A percentile compares a stretch with the other conserved stretches of the same genome.
Evolutionary conservation across 2,329 filamentous ascomycete species (phyloP).

Genomic region (Diaporthe sp.): DNA sequence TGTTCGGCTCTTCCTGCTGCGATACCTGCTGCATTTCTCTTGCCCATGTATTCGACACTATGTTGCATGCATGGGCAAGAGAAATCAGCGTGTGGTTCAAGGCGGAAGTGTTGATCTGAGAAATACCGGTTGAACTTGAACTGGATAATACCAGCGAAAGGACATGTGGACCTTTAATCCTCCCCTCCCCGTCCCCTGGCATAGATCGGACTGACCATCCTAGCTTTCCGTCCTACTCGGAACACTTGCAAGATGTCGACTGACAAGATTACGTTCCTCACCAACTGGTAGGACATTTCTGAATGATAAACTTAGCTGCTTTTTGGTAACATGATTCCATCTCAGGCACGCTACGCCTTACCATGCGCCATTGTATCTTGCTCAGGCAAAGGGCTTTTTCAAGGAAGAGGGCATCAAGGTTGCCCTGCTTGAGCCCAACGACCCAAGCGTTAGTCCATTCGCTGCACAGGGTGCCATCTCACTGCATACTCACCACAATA

Average conservation of each 20-base stretch:
- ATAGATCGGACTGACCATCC: conserved; percentile 59
- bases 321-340: conserved; percentile 10
- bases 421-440: conserved; percentile 81
- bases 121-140: conserved; percentile 86
- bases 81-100: neutral
- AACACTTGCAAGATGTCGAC: conserved; percentile 72
- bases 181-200: conserved; percentile 43
- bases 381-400: conserved; percentile 81
- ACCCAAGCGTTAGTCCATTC: conserved; percentile 71
- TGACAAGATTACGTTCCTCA: conserved; percentile 87
- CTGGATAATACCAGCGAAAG: conserved; percentile 75
- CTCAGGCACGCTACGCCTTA: conserved; percentile 84
- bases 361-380: conserved; percentile 82
- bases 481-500: neutral
- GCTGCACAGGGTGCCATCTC: neutral
- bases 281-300: conserved; percentile 75
- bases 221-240: conserved; percentile 59
- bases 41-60: neutral
- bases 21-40: conserved; percentile 47
- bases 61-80: neutral
- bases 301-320: neutral
- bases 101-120: conserved; percentile 67
- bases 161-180: conserved; percentile 79
- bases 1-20: conserved; percentile 55
- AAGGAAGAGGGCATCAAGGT: conserved; percentile 82